Evolutionary conservation across 805 yeast species (phyloP), one percentile per base, ranked within the genome.

Genomic region (Yamadazyma philogaea): DNA sequence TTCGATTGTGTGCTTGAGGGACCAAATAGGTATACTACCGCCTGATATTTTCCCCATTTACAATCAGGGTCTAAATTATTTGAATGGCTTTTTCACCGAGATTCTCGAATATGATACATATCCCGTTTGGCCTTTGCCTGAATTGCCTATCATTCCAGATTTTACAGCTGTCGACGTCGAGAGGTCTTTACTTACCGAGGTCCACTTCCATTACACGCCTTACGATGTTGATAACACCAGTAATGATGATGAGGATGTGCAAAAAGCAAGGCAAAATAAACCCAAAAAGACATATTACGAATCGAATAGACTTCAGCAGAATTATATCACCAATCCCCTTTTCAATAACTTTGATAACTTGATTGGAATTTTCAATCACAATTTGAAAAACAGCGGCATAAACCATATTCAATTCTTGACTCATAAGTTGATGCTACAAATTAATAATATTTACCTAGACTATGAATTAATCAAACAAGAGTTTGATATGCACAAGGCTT

Each of bases 1-100:
- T 1, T 88, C 95, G 1, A 74, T 84, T 15, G 96, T 89, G 3
- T 87, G 89, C 22, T 62, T 88, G 39, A 68, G 96, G 53, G 95
- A 85, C 49, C 74, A 82, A 45, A 88, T 84, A 11, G 98, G 98
- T 6, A 76, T 77, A 37, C 60, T 91, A 34, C 93, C 96, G 2
- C 83, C 88, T 0, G 93, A 82, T 54, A 60, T 88, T 37, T 73
- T 85, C 56, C 90, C 93, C 12, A 77, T 86, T 16, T 87, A 84
- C 59, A 70, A 78, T 30, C 82, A 81, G 50, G 76, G 82, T 44
- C 69, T 89, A 49, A 69, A 71, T 6, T 85, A 78, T 53, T 66
- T 90, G 39, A 63, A 70, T 1, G 74, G 73, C 30, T 88, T 90
- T 81, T 66, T 87, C 26, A 70, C 70, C 31, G 63, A 75, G 12